Base-by-base conservation (phyloP, 2,329 filamentous ascomycete species). In the Pseudogymnoascus sp. region DNA sequence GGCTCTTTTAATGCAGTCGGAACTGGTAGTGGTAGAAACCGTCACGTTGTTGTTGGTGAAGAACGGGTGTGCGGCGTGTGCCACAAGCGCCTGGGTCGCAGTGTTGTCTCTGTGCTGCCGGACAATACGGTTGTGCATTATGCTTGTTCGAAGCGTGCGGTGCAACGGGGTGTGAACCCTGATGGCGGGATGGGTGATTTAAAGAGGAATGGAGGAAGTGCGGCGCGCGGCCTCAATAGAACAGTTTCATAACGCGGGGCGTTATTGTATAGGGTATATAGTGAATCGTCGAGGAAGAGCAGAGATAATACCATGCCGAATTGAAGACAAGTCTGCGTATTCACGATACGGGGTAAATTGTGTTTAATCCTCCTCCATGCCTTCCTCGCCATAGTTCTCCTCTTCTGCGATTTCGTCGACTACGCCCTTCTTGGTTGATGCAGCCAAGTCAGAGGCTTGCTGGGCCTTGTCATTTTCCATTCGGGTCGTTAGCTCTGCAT, bases 61-160 rank as follows among this genome's bases (percentile, higher is more conserved):
- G 93, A 97, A 72, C 81, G 91, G 60, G 88, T 96, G 62, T 99
- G 94, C 73, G 87, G 89, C 11, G 90, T 96, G 14, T 99, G 94
- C 73, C 89, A 96, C 75, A 97, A 97, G 80, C 81, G 94, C 67
- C 83, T 99, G 67, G 93, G 92, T 1, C 89, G 91, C 1, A 96
- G 90, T 73, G 94, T 96, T 16, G 89, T 97, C 64, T 88, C 92
- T 41, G 92, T 97, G 11, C 82, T 94, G 75, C 91, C 92, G 5
- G 90, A 96, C 77, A 91, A 86, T 72, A 82, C 80, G 25, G 89
- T 92, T 14, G 88, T 94, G 65, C 90, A 94, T 78, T 90, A 93
- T 71, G 90, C 89, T 25, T 94, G 90, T 76, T 79, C 90, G 69
- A 84, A 75, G 64, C 76, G 78, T 66, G 78, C 76, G n/a, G 74